Evolutionary conservation across 2,329 filamentous ascomycete genomes (phyloP), one percentile per base, ranked within the genome.

Genomic region (Diaporthe sp.): DNA sequence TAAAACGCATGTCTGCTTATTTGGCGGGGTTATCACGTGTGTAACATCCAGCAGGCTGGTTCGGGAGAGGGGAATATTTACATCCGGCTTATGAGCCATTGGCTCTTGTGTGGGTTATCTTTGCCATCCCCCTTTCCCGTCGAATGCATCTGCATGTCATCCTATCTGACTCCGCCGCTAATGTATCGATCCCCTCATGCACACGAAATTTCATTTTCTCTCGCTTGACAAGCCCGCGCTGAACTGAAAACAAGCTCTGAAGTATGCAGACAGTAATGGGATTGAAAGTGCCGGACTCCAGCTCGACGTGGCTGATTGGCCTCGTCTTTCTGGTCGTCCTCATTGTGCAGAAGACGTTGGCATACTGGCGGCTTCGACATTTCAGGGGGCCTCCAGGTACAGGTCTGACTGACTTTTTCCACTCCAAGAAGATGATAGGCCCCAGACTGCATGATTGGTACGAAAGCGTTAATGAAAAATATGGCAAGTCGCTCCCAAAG

Each of bases 391-490:
- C 62, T 34, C 62, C 44, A 10, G 62, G 42, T 9, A 51, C 62
- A 67, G 44, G 62, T 37, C 62, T 67, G 44, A 67, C 62, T n/a
- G 22, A 67, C 10, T 67, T 37, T 9, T 67, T 67, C 44, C 62
- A 49, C 19, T 34, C 62, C 5, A 67, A n/a, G 28, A 28, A 67
- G 28, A 67, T 67, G 44, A 37, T 51, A 34, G 9, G 62, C 12
- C 62, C 44, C 10, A 51, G 5, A 1, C 44, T 67, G 12, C 28
- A 37, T 13, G 62, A 67, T 3, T 67, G 62, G 62, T 67, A 51
- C 8, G 9, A 10, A 51, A 37, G 6, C 2, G 62, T 67, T 9
- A 51, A 8, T n/a, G 62, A 67, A 4, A 67, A 67, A 46, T 67
- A 67, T 51, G 62, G 62, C 31, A 51, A 67, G 44, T n/a, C 28